Conservation (phyloP, 768 basidiomycete species). For the Xerocomellus dryophilus region DNA sequence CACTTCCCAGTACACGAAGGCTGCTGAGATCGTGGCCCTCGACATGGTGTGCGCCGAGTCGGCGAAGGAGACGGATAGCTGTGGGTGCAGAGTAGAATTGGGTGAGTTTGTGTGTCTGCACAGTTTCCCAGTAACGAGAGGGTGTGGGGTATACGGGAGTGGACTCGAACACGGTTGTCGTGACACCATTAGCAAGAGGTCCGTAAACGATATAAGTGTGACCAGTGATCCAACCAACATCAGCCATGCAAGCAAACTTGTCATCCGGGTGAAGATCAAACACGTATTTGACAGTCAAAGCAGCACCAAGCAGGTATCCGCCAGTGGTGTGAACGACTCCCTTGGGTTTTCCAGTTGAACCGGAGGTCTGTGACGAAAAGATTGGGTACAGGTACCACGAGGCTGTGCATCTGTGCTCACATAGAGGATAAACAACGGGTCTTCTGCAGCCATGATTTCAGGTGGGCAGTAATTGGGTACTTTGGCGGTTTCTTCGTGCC, state of each 20-base stretch:
- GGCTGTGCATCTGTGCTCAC: slow-evolving; percentile 47
- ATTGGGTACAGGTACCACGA: slow-evolving; percentile 4
- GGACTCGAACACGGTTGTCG: slow-evolving; percentile 91
- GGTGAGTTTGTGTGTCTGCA: slow-evolving; percentile 88
- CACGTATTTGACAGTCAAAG: slow-evolving; percentile 93
- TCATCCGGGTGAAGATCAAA: slow-evolving; percentile 98
- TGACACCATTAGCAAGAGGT: slow-evolving; percentile 79
- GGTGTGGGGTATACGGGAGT: slow-evolving; percentile 97
- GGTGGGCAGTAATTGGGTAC: slow-evolving; percentile 87
- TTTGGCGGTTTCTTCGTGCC: slow-evolving; percentile 87
- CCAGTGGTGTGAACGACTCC: slow-evolving; percentile 90
- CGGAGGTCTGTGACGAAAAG: slow-evolving; percentile 65
- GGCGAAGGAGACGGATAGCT: slow-evolving; percentile 88
- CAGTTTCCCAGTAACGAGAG: slow-evolving; percentile 94
- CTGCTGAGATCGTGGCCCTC: slow-evolving; percentile 76
- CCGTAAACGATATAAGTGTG: slow-evolving; percentile 98
- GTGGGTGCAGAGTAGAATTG: slow-evolving; percentile 96
- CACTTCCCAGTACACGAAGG: slow-evolving; percentile 84
- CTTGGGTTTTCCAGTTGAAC: slow-evolving; percentile 94
- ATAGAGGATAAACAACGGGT: slow-evolving; percentile 98
- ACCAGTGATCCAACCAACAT: slow-evolving; percentile 98
- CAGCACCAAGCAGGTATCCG: slow-evolving; percentile 89
- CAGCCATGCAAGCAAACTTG: slow-evolving; percentile 96
- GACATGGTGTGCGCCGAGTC: slow-evolving; percentile 84
- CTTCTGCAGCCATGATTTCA: slow-evolving; percentile 87